Evolutionary conservation across 176 grass and related monocot genomes (phyloP).

Genomic region (Pharus latifolius): DNA sequence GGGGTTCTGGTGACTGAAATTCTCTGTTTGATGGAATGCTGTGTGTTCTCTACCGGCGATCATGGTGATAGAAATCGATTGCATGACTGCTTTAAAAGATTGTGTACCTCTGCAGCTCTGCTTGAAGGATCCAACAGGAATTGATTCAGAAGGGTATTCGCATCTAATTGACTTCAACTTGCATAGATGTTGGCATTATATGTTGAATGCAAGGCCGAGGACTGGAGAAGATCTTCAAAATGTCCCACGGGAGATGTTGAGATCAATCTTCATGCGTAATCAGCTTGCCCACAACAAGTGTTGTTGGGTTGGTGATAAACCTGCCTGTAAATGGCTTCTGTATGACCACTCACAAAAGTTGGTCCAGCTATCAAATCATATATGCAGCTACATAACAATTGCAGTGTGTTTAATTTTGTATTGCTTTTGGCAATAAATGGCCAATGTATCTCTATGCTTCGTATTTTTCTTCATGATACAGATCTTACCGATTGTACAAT

Average conservation of each 20-base stretch:
- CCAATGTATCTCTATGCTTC: not conserved
- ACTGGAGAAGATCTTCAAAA: not conserved
- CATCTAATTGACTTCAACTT: not conserved
- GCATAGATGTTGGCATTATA: not conserved
- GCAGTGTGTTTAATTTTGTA: not conserved
- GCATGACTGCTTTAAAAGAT: not conserved
- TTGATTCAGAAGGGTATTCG: not conserved
- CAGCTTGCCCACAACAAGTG: not conserved
- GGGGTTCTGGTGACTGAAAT: slow-evolving; percentile 14
- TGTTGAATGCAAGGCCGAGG: not conserved
- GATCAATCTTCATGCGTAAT: not conserved
- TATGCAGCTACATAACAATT: not conserved
- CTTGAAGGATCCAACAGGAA: not conserved
- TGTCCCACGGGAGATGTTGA: not conserved
- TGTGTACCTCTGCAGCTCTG: not conserved
- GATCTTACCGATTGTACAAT: not conserved
- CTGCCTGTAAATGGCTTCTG: not conserved
- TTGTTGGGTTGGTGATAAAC: not conserved
- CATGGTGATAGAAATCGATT: not conserved
- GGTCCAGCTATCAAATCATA: not conserved
- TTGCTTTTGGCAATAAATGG: not conserved
- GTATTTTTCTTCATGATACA: not conserved
- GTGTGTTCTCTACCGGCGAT: not conserved
- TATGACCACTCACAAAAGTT: not conserved
- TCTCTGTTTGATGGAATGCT: not conserved